Base-by-base conservation (phyloP, 495 filamentous ascomycete genomes). In the Daldinia grandis region DNA sequence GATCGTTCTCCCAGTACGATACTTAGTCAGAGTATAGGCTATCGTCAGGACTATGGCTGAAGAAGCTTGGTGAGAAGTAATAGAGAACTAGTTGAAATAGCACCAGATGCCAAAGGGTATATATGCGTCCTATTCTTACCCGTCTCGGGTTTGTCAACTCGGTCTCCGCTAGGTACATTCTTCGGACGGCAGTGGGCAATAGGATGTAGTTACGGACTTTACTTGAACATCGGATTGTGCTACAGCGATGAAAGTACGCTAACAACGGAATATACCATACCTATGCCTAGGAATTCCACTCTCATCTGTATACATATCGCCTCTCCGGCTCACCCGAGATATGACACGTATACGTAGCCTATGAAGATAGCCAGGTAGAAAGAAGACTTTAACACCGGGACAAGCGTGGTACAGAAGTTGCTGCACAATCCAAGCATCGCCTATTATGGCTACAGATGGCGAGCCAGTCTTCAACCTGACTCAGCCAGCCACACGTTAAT, bases 121-220 rank as follows among this genome's bases (percentile, higher is more conserved):
- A 66, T 67, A 67, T 71, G 63, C 58, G 35, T 50, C 33, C 19
- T 8, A 44, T 67, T 71, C 58, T 35, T 53, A 64, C 63, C 24
- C 37, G 14, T 60, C 38, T 67, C 58, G 63, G 58, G 4, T 24
- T 47, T 59, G 54, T 6, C 30, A 54, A 47, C 69, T 67, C 64
- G 64, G 64, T 67, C 49, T 72, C 69, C 69, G 69, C 15, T 19
- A n/a, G n/a, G n/a, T n/a, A 24, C 33, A n/a, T 31, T 15, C 12
- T 63, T 71, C 53, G 49, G 68, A 44, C 14, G 38, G 37, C 56
- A 19, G 25, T 47, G 33, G 33, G 21, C 3, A 31, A n/a, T 35
- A 17, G 2, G 6, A 49, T 54, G 58, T 49, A 63, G 40, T 33
- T 62, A 30, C 33, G 47, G 38, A 40, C 24, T 33, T 21, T 8